Percentiles rank a stretch among this genome's conserved stretches.
Evolutionary conservation across 306 rosid species (phyloP).

Genomic region (Lablab purpureus): DNA sequence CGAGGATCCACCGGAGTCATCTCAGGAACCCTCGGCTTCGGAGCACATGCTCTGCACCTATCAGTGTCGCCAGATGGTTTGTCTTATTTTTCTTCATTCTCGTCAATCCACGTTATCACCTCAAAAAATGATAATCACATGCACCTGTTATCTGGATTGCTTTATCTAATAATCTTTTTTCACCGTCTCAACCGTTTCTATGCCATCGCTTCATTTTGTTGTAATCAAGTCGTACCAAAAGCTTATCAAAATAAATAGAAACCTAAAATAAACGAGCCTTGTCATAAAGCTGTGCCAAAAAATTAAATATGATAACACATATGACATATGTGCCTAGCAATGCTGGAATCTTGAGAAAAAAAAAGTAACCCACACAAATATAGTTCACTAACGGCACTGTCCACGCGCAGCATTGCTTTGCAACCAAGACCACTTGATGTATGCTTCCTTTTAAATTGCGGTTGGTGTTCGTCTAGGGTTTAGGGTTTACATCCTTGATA

Average conservation of each 20-base stretch:
- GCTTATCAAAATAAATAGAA: not conserved
- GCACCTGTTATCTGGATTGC: not conserved
- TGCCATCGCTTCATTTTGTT: not conserved
- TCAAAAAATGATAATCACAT: not conserved
- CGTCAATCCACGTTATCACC: not conserved
- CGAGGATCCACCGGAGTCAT: conserved; percentile 63
- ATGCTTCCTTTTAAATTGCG: not conserved
- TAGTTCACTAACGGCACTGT: not conserved
- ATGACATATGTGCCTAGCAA: not conserved
- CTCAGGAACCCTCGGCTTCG: conserved; percentile 45
- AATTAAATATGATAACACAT: not conserved
- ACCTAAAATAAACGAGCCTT: not conserved
- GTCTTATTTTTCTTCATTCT: conserved; percentile 9
- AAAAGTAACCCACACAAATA: not conserved
- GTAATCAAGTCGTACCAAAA: not conserved
- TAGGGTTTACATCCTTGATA: not conserved
- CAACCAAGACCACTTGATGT: not conserved
- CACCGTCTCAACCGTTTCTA: not conserved
- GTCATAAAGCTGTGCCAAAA: not conserved
- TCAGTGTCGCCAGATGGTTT: conserved; percentile 97
- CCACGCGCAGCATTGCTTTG: not conserved
- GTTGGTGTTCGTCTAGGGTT: not conserved
- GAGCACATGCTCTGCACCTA: conserved; percentile 73
- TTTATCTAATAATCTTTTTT: not conserved
- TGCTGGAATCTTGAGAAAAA: not conserved